These are phyloP conservation scores for Austroboletus niveus DNA, from an alignment of 1,284 basidiomycete genomes.

Conservation along the genomic window DNA sequence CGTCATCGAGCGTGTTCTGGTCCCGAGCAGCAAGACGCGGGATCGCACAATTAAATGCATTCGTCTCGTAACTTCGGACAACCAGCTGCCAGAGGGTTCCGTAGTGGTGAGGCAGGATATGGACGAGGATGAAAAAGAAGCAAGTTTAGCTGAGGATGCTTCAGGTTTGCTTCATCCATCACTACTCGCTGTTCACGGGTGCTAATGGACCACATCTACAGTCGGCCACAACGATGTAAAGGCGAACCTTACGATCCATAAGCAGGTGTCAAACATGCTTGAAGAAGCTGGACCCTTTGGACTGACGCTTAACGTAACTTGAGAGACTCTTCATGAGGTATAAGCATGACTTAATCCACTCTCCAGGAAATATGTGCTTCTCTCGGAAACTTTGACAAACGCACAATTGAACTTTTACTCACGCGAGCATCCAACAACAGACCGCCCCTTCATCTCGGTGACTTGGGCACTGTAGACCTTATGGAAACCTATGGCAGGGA, in stretches of 20 bases:
- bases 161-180: conserved; percentile 11
- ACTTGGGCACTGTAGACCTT: conserved; percentile 63
- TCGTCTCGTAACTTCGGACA: conserved; percentile 47
- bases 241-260: conserved; percentile 64
- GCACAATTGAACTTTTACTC: conserved; percentile 77
- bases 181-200: background rate
- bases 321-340: conserved; percentile 1
- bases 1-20: conserved; percentile 68
- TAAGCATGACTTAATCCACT: conserved; percentile 8
- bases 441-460: conserved; percentile 66
- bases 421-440: conserved; percentile 59
- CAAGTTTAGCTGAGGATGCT: conserved; percentile 20
- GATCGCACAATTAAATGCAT: conserved; percentile 57
- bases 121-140: conserved; percentile 43
- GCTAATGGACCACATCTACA: conserved; percentile 8
- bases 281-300: conserved; percentile 64
- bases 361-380: conserved; percentile 62
- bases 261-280: conserved; percentile 70
- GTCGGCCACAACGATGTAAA: conserved; percentile 42
- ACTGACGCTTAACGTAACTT: conserved; percentile 64
- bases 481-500: conserved; percentile 79
- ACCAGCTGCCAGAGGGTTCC: conserved; percentile 35
- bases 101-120: conserved; percentile 34
- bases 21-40: conserved; percentile 51
- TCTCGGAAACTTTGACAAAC: conserved; percentile 70